phyloP scores from a whole-genome alignment of 2,329 filamentous ascomycete species.

The Botryotinia globosa region DNA sequence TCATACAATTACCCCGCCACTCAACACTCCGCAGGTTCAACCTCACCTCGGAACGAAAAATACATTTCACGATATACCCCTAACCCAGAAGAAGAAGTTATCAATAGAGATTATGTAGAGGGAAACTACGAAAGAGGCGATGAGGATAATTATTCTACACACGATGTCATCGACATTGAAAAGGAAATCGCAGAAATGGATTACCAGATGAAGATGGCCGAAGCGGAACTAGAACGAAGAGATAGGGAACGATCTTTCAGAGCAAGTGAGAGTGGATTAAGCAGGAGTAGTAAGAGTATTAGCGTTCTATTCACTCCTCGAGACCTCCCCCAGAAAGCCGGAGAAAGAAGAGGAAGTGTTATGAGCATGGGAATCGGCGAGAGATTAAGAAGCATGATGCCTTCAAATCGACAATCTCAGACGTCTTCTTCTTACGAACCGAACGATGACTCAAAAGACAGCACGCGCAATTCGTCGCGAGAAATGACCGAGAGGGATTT shows the following conservation, averaged over 20 bases:
- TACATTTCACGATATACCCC: neutral
- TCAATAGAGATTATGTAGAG: neutral
- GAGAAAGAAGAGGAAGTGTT: neutral
- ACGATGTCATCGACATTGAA: slow-evolving; percentile 6
- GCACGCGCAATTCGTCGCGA: neutral
- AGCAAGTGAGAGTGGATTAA: slow-evolving; percentile 6
- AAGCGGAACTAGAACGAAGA: neutral
- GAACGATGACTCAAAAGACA: neutral
- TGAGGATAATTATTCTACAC: neutral
- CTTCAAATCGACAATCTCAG: neutral
- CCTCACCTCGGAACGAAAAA: neutral
- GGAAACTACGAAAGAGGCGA: neutral
- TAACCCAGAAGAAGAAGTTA: neutral
- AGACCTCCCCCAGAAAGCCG: neutral
- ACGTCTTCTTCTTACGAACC: neutral
- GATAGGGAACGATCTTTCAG: neutral
- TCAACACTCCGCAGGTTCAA: neutral
- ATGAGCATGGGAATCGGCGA: neutral
- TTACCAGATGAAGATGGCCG: neutral
- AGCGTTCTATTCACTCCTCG: slow-evolving; percentile 1
- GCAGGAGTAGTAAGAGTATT: slow-evolving; percentile 16
- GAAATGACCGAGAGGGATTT: neutral
- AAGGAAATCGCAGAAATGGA: slow-evolving; percentile 14
- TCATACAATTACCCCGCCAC: neutral
- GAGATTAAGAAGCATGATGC: neutral